phyloP scores from a whole-genome alignment of 179 eudicot species.

The Beta macrorhiza region DNA sequence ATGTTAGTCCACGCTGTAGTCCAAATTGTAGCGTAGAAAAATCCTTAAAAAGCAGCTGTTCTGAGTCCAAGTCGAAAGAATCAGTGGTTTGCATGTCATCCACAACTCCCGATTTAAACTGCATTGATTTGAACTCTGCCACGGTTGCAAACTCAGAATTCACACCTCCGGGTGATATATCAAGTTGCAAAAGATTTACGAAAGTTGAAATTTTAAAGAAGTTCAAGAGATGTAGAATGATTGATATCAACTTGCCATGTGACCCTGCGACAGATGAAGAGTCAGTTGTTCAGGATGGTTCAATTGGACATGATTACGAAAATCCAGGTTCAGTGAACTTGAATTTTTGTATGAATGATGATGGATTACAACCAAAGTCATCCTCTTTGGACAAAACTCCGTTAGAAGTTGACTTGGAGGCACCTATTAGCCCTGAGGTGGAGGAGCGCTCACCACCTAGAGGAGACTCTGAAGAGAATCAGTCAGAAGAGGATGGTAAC shows the following conservation, averaged over 20 bases:
- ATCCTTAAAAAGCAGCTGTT: constrained; percentile 22
- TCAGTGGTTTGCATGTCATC: constrained; percentile 19
- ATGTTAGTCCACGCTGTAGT: constrained; percentile 1
- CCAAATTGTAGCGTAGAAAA: constrained; percentile 1
- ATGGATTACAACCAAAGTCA: constrained; percentile 16
- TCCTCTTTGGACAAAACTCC: constrained; percentile 2
- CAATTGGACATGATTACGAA: constrained; percentile 12
- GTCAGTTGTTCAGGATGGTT: constrained; percentile 20
- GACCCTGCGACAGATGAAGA: constrained; percentile 28
- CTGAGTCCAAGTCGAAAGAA: constrained; percentile 24
- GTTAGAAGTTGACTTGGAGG: constrained; percentile 44
- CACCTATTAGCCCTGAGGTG: constrained; percentile 66
- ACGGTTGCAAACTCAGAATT: constrained; percentile 2
- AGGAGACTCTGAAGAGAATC: constrained; percentile 47
- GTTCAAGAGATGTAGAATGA: constrained; percentile 25
- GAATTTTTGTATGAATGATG: constrained; percentile 31
- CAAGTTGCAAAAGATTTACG: neutral
- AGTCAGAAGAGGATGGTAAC: constrained; percentile 29
- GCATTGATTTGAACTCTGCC: constrained; percentile 34
- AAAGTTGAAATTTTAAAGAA: constrained; percentile 10
- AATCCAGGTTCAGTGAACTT: constrained; percentile 31
- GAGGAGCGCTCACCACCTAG: constrained; percentile 61
- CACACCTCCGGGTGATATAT: constrained; percentile 1
- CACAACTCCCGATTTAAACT: constrained; percentile 1
- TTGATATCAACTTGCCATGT: constrained; percentile 42